Conservation (phyloP, 2,329 filamentous ascomycete genomes). For the Diaporthe batatas region DNA sequence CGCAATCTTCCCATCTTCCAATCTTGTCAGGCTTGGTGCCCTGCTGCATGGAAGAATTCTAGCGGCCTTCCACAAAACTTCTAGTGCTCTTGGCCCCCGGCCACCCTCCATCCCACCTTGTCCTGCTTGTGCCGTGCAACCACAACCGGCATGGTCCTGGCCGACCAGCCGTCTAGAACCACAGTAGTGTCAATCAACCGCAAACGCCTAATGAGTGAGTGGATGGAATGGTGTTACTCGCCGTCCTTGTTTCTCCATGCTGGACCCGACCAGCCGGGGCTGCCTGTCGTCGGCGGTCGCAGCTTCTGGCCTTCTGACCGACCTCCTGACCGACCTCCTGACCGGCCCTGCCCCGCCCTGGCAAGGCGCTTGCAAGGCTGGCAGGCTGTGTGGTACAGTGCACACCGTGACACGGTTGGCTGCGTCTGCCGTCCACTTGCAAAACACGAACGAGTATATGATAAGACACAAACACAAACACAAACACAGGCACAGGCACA, state of each 20-base stretch:
- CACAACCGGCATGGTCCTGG: slow-evolving; percentile 24
- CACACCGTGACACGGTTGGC: slow-evolving; percentile 24
- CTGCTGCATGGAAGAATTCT: slow-evolving; percentile 31
- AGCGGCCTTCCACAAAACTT: slow-evolving; percentile 38
- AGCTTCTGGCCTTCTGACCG: slow-evolving; percentile 16
- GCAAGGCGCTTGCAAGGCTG: neutral
- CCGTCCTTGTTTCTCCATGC: slow-evolving; percentile 14
- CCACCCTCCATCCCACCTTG: slow-evolving; percentile 10
- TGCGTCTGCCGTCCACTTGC: neutral
- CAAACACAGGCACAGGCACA: neutral
- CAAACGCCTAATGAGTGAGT: slow-evolving; percentile 20
- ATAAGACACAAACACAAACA: neutral
- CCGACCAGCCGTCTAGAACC: slow-evolving; percentile 17
- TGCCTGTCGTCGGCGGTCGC: slow-evolving; percentile 23
- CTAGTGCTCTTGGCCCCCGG: slow-evolving; percentile 33
- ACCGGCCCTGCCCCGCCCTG: too few species aligned
- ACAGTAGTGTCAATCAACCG: too few species aligned
- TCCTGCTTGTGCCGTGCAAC: too few species aligned
- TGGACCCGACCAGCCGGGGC: slow-evolving; percentile 19
- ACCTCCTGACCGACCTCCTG: too few species aligned
- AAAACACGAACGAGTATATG: neutral
- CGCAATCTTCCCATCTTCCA: neutral
- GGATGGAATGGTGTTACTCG: slow-evolving; percentile 29
- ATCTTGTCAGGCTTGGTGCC: neutral
- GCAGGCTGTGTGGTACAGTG: neutral